Evolutionary conservation across 345 rosid species (phyloP), one percentile per base, ranked within the genome.

Genomic region (Camelina hispida): DNA sequence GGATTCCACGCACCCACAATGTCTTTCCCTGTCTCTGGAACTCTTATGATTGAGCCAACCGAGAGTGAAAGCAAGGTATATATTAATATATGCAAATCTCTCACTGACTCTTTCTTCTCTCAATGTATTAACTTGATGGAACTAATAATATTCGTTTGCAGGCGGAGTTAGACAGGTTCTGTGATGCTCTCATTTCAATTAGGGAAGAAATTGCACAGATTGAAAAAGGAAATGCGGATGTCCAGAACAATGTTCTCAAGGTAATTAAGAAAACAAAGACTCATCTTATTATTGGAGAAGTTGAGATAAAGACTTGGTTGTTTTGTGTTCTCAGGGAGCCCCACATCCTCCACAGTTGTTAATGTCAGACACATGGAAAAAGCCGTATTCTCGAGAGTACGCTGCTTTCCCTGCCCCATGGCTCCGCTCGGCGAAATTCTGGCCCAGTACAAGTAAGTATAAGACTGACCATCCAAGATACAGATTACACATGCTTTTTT

Each of bases 21-120:
- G 98, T 91, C 99, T 28, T 96, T 96, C 93, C 99, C 99, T 53
- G 99, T 96, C 77, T 94, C 99, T 1, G 97, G 98, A 74, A 96
- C 98, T 7, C 98, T 93, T 66, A 93, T 93, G 99, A 87, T 96
- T 57, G 99, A 96, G 78, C 99, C 99, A 7, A 96, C 99, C 54
- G 98, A 96, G 84, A 96, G 99, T 84, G 99, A 96, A 91, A 91
- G 98, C 96, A 96, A 91, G 96, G 99, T 90, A 83, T 30, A 17
- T 65, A 47, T 20, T 25, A 2, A n/a, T n/a, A 44, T 70, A 66
- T 38, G 32, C 56, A 53, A 46, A 38, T 56, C 46, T 67, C 46
- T 50, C 54, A 22, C 18, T 32, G 52, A 12, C 40, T n/a, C 16
- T 62, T 16, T 44, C 13, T 66, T 50, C n/a, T 35, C 66, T 67